phyloP scores from a whole-genome alignment of 352 stramenopile species.

The Phytopythium helicoides region DNA sequence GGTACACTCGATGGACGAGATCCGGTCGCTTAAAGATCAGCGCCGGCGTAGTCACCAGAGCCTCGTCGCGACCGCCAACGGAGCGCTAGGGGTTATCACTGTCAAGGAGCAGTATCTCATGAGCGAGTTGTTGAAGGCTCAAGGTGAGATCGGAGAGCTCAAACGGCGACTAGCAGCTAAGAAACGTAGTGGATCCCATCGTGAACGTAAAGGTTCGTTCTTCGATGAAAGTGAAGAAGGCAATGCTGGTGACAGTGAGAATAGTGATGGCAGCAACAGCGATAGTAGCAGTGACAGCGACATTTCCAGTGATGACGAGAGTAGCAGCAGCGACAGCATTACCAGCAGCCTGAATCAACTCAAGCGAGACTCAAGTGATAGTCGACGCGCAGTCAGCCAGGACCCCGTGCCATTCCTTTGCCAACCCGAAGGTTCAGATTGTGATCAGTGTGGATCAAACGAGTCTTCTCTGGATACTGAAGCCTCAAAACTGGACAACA shows the following conservation, averaged over 20 bases:
- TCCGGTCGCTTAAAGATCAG: slow-evolving; percentile 30
- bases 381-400: too few species aligned
- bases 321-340: not conserved
- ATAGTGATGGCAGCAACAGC: slow-evolving; percentile 1
- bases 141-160: slow-evolving; percentile 22
- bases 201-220: not conserved
- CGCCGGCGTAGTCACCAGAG: slow-evolving; percentile 20
- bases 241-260: not conserved
- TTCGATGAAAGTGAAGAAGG: slow-evolving; percentile 6
- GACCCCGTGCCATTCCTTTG: too few species aligned
- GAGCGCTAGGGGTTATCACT: slow-evolving; percentile 13
- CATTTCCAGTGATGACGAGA: slow-evolving; percentile 1
- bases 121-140: slow-evolving; percentile 22
- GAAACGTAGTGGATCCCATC: slow-evolving; percentile 1
- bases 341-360: not conserved
- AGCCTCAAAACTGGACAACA: too few species aligned
- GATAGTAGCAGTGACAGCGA: slow-evolving; percentile 7
- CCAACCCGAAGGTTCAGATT: too few species aligned
- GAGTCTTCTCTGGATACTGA: too few species aligned
- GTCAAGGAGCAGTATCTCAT: slow-evolving; percentile 30
- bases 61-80: slow-evolving; percentile 16
- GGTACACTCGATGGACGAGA: slow-evolving; percentile 37
- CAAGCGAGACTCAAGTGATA: too few species aligned
- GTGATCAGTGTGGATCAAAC: too few species aligned
- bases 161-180: slow-evolving; percentile 18